Evolutionary conservation across 176 grass and related monocot species (phyloP), one percentile per base, ranked within the genome.

Genomic region (Phyllostachys edulis): DNA sequence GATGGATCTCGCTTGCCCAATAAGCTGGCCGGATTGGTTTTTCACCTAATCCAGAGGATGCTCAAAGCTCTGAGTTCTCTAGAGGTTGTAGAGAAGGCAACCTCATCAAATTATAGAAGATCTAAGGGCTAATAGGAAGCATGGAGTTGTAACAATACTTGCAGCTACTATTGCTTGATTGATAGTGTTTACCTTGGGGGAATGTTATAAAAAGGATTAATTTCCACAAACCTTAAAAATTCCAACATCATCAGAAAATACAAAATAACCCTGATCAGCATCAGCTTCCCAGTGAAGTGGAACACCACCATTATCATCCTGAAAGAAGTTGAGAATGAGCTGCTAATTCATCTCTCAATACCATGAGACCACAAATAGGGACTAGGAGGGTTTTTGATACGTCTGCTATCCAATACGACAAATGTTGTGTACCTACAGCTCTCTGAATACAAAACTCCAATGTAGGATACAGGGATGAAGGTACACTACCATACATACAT

Each of bases 1-100:
- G 64, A 90, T 37, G 80, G 82, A 81, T 84, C 80, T 23, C 61
- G 46, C 63, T 89, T 71, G 90, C 73, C 80, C 78, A n/a, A 91
- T 81, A 41, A 40, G 80, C 80, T n/a, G 77, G 80, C 74, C 13
- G 18, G 24, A 67, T 76, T 2, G 83, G 70, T 71, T 79, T 69
- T 80, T 63, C 10, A 85, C 74, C 37, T 90, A 76, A 9, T 82
- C 76, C 46, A 86, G 39, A 21, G 79, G 82, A 86, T 79, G 75
- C 65, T 71, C 85, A 75, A 88, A 89, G 74, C 70, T 93, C 76
- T 84, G 69, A 10, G 85, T 75, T 81, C 79, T 65, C 52, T 63
- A 1, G 87, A 86, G 41, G 56, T 90, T 39, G 85, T 85, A 36
- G 79, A 78, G 34, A 88, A 86, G 67, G 72, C 44, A 90, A 79